phyloP scores from a whole-genome alignment of 1,284 basidiomycete genomes.

The Boletellus dicymbophilus region DNA sequence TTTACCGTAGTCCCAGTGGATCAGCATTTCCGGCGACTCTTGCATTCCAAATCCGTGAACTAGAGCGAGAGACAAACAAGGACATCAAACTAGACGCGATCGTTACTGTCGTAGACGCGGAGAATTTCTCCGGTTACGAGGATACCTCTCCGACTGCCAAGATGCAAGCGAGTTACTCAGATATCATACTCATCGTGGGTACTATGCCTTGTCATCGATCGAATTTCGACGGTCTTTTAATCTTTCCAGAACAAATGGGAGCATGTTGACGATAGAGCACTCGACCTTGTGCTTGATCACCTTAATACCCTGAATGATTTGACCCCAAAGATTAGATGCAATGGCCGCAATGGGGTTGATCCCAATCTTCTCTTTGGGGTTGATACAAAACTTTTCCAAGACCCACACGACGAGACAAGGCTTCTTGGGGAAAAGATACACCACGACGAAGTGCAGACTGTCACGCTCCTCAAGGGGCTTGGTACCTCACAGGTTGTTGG shows the following conservation, averaged over 20 bases:
- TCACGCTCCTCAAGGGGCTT: constrained; percentile 57
- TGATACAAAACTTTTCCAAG: constrained; percentile 73
- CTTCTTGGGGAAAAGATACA: constrained; percentile 34
- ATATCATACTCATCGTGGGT: constrained; percentile 81
- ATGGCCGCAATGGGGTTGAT: constrained; percentile 65
- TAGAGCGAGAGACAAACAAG: constrained; percentile 74
- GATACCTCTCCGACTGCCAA: constrained; percentile 86
- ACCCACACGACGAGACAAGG: constrained; percentile 13
- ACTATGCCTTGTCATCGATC: not conserved
- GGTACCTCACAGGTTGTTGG: constrained; percentile 12
- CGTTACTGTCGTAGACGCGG: constrained; percentile 86
- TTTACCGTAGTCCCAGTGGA: constrained; percentile 48
- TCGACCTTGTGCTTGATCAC: constrained; percentile 84
- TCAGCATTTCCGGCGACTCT: constrained; percentile 90
- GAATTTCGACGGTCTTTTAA: constrained; percentile 7
- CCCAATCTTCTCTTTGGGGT: constrained; percentile 82
- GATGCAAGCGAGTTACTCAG: constrained; percentile 94
- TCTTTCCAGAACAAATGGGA: constrained; percentile 82
- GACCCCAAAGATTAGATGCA: constrained; percentile 80
- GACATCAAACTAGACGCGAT: constrained; percentile 87
- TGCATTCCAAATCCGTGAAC: constrained; percentile 87
- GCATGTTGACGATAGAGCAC: constrained; percentile 69
- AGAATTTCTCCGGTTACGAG: constrained; percentile 89
- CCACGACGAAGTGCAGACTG: constrained; percentile 83
- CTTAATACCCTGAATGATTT: constrained; percentile 87